Percentiles rank a stretch among this genome's conserved stretches.
Conservation (phyloP, 129 eudicot species). For the Mikania micrantha region DNA sequence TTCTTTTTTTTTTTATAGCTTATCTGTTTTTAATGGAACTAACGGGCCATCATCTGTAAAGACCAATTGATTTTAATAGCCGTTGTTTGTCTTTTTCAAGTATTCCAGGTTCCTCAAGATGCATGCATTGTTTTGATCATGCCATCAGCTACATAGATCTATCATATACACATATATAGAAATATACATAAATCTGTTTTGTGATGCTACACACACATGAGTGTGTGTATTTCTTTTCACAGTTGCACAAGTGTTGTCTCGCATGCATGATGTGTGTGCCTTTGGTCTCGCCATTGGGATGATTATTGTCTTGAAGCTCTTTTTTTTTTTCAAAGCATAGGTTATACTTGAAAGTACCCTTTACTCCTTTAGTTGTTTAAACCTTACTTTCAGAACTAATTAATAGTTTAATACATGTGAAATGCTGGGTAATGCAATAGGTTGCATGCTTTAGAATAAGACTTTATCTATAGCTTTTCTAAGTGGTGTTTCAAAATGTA, state of each 20-base stretch:
- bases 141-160: not conserved
- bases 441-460: not conserved
- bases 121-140: not conserved
- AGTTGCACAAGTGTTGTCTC: no score
- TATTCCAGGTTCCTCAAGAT: not conserved
- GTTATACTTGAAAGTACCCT: not conserved
- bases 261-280: not conserved
- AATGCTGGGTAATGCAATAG: not conserved
- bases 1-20: not conserved
- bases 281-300: not conserved
- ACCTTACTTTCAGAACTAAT: not conserved
- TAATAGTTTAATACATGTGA: not conserved
- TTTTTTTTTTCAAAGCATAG: not conserved
- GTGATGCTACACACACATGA: not conserved
- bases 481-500: not conserved
- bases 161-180: not conserved
- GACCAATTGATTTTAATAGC: not conserved
- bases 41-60: not conserved
- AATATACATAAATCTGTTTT: not conserved
- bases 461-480: conserved; percentile 3
- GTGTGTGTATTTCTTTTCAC: no score
- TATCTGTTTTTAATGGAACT: not conserved
- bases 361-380: not conserved
- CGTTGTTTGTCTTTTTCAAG: not conserved
- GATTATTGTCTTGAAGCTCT: not conserved